phyloP scores from a whole-genome alignment of 2,329 filamentous ascomycete species.

The Arthrinium puccinioides region DNA sequence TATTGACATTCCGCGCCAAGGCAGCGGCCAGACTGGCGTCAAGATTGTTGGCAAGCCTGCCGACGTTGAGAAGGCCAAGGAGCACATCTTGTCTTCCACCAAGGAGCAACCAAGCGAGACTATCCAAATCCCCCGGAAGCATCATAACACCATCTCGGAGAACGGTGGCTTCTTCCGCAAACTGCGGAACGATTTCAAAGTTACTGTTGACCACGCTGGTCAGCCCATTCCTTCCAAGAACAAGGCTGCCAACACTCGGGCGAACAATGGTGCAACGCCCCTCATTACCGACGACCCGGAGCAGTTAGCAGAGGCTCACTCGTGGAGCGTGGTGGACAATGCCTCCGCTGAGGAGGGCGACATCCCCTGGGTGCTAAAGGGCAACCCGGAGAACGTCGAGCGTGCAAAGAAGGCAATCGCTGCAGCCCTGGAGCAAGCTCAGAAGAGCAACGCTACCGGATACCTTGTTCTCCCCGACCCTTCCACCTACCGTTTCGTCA shows the following conservation, averaged over 20 bases:
- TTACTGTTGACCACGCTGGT: slow-evolving; percentile 87
- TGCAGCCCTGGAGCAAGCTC: slow-evolving; percentile 64
- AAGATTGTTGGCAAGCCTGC: slow-evolving; percentile 75
- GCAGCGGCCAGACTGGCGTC: slow-evolving; percentile 73
- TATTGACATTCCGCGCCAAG: slow-evolving; percentile 87
- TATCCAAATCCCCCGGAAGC: slow-evolving; percentile 70
- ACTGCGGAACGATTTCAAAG: slow-evolving; percentile 76
- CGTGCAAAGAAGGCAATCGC: slow-evolving; percentile 73
- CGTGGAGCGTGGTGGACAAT: slow-evolving; percentile 73
- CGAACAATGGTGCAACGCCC: slow-evolving; percentile 62
- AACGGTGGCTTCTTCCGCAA: slow-evolving; percentile 91
- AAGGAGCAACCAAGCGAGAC: slow-evolving; percentile 87
- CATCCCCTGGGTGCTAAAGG: slow-evolving; percentile 86
- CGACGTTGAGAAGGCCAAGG: slow-evolving; percentile 79
- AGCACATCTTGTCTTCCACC: slow-evolving; percentile 69
- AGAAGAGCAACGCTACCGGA: slow-evolving; percentile 65
- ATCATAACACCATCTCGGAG: slow-evolving; percentile 81
- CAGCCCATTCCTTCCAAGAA: slow-evolving; percentile 68
- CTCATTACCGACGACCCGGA: slow-evolving; percentile 84
- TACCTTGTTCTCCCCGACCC: slow-evolving; percentile 89
- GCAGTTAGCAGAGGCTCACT: slow-evolving; percentile 58
- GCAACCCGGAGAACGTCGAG: slow-evolving; percentile 67
- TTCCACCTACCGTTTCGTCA: slow-evolving; percentile 80
- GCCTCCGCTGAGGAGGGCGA: slow-evolving; percentile 56
- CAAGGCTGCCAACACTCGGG: slow-evolving; percentile 40